Evolutionary conservation across 257 asterid genomes (phyloP).

Genomic region (Mentha longifolia): DNA sequence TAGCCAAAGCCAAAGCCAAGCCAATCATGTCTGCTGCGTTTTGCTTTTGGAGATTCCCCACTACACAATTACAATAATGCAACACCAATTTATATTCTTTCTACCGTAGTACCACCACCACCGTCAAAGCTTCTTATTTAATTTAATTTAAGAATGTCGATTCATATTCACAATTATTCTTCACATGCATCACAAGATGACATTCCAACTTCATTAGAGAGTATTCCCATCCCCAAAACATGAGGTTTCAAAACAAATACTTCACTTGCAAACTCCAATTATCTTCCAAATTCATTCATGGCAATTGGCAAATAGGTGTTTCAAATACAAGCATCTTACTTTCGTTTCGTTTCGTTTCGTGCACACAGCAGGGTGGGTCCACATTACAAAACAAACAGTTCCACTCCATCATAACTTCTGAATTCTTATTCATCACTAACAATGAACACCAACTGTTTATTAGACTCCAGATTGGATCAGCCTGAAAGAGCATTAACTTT

Average conservation of each 20-base stretch:
- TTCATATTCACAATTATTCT: slow-evolving; percentile 3
- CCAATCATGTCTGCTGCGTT: slow-evolving; percentile 13
- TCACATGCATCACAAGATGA: slow-evolving; percentile 36
- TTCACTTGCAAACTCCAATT: slow-evolving; percentile 1
- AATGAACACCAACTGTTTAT: slow-evolving; percentile 23
- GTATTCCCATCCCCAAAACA: not conserved
- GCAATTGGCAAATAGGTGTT: not conserved
- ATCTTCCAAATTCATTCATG: slow-evolving; percentile 26
- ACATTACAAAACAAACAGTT: slow-evolving; percentile 3
- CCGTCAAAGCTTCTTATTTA: too few relatives aligned
- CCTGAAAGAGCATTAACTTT: slow-evolving; percentile 22
- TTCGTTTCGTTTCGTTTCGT: not conserved
- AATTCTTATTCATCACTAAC: slow-evolving; percentile 36
- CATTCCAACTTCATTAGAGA: not conserved
- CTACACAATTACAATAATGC: too few relatives aligned
- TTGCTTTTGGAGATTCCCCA: slow-evolving; percentile 46
- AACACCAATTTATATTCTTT: too few relatives aligned
- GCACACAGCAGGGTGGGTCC: slow-evolving; percentile 1
- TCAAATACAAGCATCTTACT: slow-evolving; percentile 22
- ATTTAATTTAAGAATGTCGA: not conserved
- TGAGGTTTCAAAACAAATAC: slow-evolving; percentile 1
- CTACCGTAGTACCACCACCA: too few relatives aligned
- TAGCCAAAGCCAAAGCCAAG: slow-evolving; percentile 17
- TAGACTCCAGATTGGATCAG: slow-evolving; percentile 22
- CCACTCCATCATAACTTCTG: slow-evolving; percentile 34